These are phyloP conservation scores for Penicillium flavigenum DNA, from an alignment of 495 filamentous ascomycete species.

Conservation along the genomic window DNA sequence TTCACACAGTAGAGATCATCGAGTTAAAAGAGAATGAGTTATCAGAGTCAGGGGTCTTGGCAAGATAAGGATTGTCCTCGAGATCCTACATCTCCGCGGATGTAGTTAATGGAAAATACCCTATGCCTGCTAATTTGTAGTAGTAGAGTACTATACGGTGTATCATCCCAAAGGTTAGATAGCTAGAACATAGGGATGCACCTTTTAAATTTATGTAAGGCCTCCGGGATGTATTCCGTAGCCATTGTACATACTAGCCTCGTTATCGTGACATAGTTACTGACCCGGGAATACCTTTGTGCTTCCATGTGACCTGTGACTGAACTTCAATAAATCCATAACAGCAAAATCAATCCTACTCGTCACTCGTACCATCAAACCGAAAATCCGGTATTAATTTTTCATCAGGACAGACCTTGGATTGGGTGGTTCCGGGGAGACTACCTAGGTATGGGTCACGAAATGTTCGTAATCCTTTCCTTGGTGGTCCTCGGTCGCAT, in stretches of 20 bases:
- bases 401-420: neutral
- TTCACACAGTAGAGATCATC: neutral
- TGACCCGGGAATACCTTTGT: neutral
- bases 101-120: neutral
- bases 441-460: neutral
- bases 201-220: no score
- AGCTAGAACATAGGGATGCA: neutral
- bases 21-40: slow-evolving; percentile 5
- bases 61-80: slow-evolving; percentile 13
- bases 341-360: neutral
- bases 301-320: neutral
- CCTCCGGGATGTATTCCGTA: no score
- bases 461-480: neutral
- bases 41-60: slow-evolving; percentile 10
- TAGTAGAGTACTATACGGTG: no score
- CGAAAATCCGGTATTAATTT: neutral
- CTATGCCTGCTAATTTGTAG: neutral
- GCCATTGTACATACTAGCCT: no score
- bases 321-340: neutral
- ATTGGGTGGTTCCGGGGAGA: slow-evolving; percentile 3
- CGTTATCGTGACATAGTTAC: neutral
- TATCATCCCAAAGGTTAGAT: neutral
- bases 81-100: slow-evolving; percentile 7
- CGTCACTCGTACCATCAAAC: neutral
- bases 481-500: neutral